A percentile compares a stretch with the other conserved stretches of the same genome.
phyloP scores from a whole-genome alignment of 768 basidiomycete species.

The Hericium alpestre region DNA sequence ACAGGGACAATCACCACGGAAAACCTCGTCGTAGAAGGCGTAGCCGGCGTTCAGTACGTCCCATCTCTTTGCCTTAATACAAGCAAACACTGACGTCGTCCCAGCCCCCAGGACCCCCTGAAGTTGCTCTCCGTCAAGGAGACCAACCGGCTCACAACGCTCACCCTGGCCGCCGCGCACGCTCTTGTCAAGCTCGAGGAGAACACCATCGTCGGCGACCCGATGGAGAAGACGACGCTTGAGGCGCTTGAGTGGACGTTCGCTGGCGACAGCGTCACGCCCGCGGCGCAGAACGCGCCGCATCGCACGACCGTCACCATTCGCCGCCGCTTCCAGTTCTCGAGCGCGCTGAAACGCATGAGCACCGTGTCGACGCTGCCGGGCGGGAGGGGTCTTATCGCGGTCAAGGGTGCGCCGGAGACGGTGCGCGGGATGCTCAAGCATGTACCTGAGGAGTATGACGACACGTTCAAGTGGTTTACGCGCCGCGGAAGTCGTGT shows the following conservation, averaged over 20 bases:
- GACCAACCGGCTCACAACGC: constrained; percentile 64
- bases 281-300: constrained; percentile 37
- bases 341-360: constrained; percentile 96
- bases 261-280: constrained; percentile 55
- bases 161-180: constrained; percentile 89
- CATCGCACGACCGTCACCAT: constrained; percentile 59
- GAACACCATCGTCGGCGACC: constrained; percentile 89
- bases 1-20: constrained; percentile 98
- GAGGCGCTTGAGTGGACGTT: constrained; percentile 78
- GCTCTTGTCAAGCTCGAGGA: constrained; percentile 86
- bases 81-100: background rate
- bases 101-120: constrained; percentile 45
- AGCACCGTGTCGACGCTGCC: constrained; percentile 71
- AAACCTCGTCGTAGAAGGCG: constrained; percentile 87
- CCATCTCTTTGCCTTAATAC: constrained; percentile 1
- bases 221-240: constrained; percentile 97
- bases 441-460: constrained; percentile 67
- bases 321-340: constrained; percentile 93
- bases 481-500: constrained; percentile 91
- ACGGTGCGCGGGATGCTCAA: constrained; percentile 85
- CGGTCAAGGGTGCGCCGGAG: constrained; percentile 96
- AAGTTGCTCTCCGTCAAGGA: constrained; percentile 74
- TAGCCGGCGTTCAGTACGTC: constrained; percentile 81
- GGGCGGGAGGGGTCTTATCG: constrained; percentile 46
- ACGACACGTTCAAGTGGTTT: constrained; percentile 91